These are phyloP conservation scores for Pugionium cornutum DNA, from an alignment of 345 rosid genomes.

Conservation along the genomic window DNA sequence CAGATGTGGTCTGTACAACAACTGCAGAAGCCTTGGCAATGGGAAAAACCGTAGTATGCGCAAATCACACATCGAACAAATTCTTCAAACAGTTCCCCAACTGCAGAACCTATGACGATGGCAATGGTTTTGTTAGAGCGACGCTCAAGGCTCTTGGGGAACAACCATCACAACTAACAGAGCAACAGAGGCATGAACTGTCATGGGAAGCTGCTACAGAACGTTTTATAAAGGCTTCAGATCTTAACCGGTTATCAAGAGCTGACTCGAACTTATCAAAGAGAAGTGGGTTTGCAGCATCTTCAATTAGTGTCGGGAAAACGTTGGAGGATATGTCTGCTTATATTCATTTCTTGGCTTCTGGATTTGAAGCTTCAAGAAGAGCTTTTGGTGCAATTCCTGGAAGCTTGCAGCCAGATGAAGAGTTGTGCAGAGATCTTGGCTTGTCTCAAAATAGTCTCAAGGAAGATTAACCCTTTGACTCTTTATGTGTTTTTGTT, in stretches of 20 bases:
- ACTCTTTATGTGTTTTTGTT: neutral
- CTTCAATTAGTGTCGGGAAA: conserved; percentile 48
- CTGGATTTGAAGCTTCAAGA: conserved; percentile 75
- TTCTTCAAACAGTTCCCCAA: conserved; percentile 83
- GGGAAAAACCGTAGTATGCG: conserved; percentile 71
- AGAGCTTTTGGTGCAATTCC: conserved; percentile 85
- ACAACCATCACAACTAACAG: conserved; percentile 65
- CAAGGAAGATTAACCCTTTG: conserved; percentile 29
- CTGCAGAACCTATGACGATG: conserved; percentile 59
- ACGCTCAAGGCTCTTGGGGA: conserved; percentile 61
- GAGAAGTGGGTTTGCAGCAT: conserved; percentile 47
- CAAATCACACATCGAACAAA: conserved; percentile 52
- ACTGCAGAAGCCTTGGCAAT: conserved; percentile 97
- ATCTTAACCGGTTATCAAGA: conserved; percentile 46
- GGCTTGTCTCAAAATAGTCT: conserved; percentile 47
- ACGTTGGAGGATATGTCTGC: conserved; percentile 77
- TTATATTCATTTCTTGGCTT: conserved; percentile 60
- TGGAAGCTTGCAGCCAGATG: conserved; percentile 77
- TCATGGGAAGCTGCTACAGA: conserved; percentile 95
- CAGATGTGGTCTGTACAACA: conserved; percentile 96
- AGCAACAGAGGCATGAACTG: conserved; percentile 64
- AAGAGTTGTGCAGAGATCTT: conserved; percentile 73
- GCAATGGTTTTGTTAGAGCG: conserved; percentile 57
- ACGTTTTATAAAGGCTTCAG: conserved; percentile 62
- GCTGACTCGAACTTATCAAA: conserved; percentile 30